A percentile compares a stretch with the other conserved stretches of the same genome.
Evolutionary conservation across 2,329 filamentous ascomycete genomes (phyloP).

Genomic region (Colletotrichum tropicale): DNA sequence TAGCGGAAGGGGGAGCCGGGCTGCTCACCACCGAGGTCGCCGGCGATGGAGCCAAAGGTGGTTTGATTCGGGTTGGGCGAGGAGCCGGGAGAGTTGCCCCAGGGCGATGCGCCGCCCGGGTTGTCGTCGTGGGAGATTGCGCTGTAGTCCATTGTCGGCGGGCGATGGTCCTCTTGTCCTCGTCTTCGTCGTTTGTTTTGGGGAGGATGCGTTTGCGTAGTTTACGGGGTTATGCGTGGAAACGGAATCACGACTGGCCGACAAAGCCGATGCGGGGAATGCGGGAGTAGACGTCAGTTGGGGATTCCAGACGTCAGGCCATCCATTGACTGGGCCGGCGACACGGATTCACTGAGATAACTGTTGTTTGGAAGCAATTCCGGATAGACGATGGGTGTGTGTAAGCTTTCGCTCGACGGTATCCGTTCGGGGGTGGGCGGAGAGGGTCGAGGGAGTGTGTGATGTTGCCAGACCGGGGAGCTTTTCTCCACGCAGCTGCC

Average conservation of each 20-base stretch:
- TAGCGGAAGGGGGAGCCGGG: constrained; percentile 49
- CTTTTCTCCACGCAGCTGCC: constrained; percentile 20
- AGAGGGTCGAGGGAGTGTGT: background rate
- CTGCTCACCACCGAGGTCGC: constrained; percentile 39
- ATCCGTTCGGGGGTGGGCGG: background rate
- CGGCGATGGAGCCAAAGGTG: constrained; percentile 39
- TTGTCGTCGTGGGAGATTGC: constrained; percentile 62
- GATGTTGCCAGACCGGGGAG: constrained; percentile 6
- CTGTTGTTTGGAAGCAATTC: background rate
- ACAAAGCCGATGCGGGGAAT: constrained; percentile 21
- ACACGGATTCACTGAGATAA: background rate
- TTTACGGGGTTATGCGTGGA: background rate
- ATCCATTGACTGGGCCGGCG: constrained; percentile 13
- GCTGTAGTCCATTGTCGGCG: constrained; percentile 59
- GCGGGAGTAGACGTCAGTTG: background rate
- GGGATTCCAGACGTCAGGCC: background rate
- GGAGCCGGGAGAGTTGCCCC: constrained; percentile 58
- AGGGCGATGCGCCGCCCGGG: constrained; percentile 56
- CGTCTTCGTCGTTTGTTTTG: background rate
- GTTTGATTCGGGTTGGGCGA: constrained; percentile 53
- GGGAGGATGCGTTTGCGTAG: background rate
- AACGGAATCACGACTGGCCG: constrained; percentile 17
- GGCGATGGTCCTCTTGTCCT: background rate
- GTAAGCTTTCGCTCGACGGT: background rate
- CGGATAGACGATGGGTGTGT: background rate